phyloP scores from a whole-genome alignment of 2,329 filamentous ascomycete genomes.

The Hypoxylon sp. region DNA sequence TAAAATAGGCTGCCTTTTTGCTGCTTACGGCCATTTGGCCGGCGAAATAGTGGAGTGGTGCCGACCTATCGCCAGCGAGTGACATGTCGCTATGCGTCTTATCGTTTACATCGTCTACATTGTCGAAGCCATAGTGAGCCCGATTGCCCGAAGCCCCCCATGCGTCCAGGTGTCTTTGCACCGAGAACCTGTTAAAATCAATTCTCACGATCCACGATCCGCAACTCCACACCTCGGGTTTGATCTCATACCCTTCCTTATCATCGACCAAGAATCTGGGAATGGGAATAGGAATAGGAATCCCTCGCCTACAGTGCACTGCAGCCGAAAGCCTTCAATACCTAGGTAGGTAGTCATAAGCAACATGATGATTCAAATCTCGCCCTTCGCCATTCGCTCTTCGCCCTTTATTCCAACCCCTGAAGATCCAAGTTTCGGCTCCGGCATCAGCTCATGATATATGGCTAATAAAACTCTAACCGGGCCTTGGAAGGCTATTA shows the following conservation, averaged over 20 bases:
- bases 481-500: constrained; percentile 21
- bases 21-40: constrained; percentile 51
- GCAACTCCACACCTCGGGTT: neutral
- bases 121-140: constrained; percentile 9
- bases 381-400: too few relatives aligned
- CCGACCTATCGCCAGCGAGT: constrained; percentile 50
- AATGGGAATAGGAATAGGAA: neutral
- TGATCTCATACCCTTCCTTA: neutral
- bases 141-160: constrained; percentile 21
- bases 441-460: constrained; percentile 36
- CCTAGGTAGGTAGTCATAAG: neutral
- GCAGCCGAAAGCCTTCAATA: neutral
- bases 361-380: neutral
- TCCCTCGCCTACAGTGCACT: neutral
- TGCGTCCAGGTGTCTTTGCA: constrained; percentile 24
- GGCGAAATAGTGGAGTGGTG: constrained; percentile 52
- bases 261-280: neutral
- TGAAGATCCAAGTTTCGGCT: constrained; percentile 13
- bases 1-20: constrained; percentile 42
- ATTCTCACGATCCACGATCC: constrained; percentile 25
- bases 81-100: constrained; percentile 43
- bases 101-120: constrained; percentile 28
- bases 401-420: constrained; percentile 9
- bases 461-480: constrained; percentile 26
- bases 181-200: constrained; percentile 15